A percentile compares a stretch with the other conserved stretches of the same genome.
phyloP scores from a whole-genome alignment of 768 basidiomycete species.

The Amanita molliuscula region DNA sequence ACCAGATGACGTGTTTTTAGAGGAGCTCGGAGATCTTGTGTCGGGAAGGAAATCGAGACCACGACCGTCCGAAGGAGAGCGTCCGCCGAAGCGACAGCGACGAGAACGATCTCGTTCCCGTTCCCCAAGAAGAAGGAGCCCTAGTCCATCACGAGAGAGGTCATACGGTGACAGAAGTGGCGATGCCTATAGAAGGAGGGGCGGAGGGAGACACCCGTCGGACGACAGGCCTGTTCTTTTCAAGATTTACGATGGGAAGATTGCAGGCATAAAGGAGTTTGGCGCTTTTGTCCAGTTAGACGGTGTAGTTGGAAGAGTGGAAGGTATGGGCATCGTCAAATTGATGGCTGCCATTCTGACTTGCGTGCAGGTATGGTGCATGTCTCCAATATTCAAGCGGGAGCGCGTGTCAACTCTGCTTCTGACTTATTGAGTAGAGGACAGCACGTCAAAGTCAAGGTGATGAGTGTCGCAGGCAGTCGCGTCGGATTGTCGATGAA shows the following conservation, averaged over 20 bases:
- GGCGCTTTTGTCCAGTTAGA: constrained; percentile 91
- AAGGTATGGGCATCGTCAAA: constrained; percentile 49
- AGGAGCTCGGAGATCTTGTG: constrained; percentile 87
- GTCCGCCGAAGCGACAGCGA: constrained; percentile 52
- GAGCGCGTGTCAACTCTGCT: constrained; percentile 78
- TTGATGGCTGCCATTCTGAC: neutral
- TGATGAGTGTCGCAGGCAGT: constrained; percentile 82
- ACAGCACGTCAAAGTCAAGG: constrained; percentile 89
- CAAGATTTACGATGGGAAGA: constrained; percentile 89
- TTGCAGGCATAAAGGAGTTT: constrained; percentile 86
- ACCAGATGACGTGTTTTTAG: constrained; percentile 72
- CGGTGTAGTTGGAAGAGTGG: constrained; percentile 73
- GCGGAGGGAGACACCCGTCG: constrained; percentile 25
- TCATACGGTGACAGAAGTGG: constrained; percentile 15
- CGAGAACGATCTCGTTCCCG: constrained; percentile 35
- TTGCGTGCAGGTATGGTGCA: constrained; percentile 81
- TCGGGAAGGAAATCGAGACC: constrained; percentile 53
- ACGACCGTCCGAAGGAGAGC: constrained; percentile 29
- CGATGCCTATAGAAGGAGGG: constrained; percentile 24
- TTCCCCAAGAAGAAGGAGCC: constrained; percentile 35
- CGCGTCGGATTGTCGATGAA: constrained; percentile 91
- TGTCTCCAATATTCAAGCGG: constrained; percentile 83
- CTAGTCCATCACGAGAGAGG: constrained; percentile 47
- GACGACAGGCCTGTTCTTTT: constrained; percentile 85
- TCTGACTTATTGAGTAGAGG: constrained; percentile 78